These are phyloP conservation scores for Rhododendron kiyosumense DNA, from an alignment of 148 eudicot genomes.

Conservation along the genomic window DNA sequence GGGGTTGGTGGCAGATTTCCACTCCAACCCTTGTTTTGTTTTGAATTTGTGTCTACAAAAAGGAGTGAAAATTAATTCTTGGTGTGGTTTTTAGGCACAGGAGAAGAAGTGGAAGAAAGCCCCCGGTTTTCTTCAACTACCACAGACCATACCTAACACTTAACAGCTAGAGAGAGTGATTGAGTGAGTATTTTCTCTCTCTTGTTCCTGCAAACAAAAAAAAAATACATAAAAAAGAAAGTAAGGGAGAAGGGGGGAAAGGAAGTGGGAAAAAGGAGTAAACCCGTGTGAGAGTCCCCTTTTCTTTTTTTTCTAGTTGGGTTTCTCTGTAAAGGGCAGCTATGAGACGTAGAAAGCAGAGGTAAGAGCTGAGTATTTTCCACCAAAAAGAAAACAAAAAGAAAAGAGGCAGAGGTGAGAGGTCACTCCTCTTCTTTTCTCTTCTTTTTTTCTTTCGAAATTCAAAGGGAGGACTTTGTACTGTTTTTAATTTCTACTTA, in stretches of 20 bases:
- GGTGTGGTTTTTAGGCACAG: background rate
- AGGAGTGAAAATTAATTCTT: background rate
- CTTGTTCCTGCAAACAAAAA: constrained; percentile 26
- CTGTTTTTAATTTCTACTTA: background rate
- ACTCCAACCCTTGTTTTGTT: constrained; percentile 12
- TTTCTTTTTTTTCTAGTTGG: background rate
- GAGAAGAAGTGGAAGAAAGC: background rate
- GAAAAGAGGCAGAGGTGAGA: background rate
- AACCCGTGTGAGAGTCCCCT: background rate
- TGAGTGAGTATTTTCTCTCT: constrained; percentile 3
- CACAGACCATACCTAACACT: constrained; percentile 27
- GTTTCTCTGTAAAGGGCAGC: background rate
- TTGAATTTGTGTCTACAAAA: background rate
- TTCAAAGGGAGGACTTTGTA: background rate
- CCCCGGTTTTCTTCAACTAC: constrained; percentile 14
- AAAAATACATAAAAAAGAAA: constrained; percentile 1
- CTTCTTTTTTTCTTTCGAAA: background rate
- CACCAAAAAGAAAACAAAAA: no score
- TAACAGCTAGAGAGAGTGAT: constrained; percentile 16
- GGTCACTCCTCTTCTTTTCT: background rate
- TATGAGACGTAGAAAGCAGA: background rate
- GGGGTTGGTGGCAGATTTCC: constrained; percentile 15
- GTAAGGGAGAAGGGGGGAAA: background rate
- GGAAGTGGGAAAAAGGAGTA: background rate
- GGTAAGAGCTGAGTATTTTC: background rate